A percentile compares a stretch with the other conserved stretches of the same genome.
These are phyloP conservation scores for Aschersonia sp. DNA, from an alignment of 2,329 filamentous ascomycete species.

Conservation along the genomic window DNA sequence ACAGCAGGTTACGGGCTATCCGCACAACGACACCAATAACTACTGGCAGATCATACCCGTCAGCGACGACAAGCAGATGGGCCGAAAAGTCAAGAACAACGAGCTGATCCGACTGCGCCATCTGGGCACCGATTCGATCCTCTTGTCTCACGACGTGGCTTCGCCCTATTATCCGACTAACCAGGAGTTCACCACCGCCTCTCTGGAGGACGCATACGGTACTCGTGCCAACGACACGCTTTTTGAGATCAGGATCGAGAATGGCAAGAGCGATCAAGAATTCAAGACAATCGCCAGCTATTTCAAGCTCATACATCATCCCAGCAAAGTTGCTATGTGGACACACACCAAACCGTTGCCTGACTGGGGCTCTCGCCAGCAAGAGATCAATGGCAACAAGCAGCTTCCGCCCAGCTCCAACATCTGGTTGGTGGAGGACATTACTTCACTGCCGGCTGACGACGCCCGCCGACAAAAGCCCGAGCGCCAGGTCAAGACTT, in stretches of 20 bases:
- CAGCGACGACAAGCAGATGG: conserved; percentile 40
- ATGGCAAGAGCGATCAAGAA: conserved; percentile 63
- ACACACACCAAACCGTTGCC: conserved; percentile 90
- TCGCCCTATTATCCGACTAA: conserved; percentile 95
- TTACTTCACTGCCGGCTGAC: conserved; percentile 62
- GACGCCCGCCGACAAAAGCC: conserved; percentile 62
- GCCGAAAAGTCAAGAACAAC: conserved; percentile 61
- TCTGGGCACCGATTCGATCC: conserved; percentile 67
- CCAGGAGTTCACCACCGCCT: conserved; percentile 88
- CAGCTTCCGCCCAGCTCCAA: conserved; percentile 81
- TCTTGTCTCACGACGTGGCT: conserved; percentile 91
- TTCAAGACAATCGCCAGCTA: conserved; percentile 85
- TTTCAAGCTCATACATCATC: conserved; percentile 91
- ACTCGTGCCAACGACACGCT: conserved; percentile 74
- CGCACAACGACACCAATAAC: conserved; percentile 98
- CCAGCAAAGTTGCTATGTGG: conserved; percentile 98
- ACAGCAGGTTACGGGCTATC: conserved; percentile 96
- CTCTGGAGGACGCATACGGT: conserved; percentile 55
- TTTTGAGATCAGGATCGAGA: conserved; percentile 84
- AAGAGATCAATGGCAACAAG: conserved; percentile 99
- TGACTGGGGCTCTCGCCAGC: conserved; percentile 93
- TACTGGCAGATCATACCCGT: conserved; percentile 84
- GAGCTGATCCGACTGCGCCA: conserved; percentile 81
- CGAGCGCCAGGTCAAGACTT: conserved; percentile 61
- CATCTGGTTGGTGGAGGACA: conserved; percentile 85